A percentile compares a stretch with the other conserved stretches of the same genome.
These are phyloP conservation scores for Dothideomycetes sp. DNA, from an alignment of 2,329 filamentous ascomycete genomes.

Conservation along the genomic window DNA sequence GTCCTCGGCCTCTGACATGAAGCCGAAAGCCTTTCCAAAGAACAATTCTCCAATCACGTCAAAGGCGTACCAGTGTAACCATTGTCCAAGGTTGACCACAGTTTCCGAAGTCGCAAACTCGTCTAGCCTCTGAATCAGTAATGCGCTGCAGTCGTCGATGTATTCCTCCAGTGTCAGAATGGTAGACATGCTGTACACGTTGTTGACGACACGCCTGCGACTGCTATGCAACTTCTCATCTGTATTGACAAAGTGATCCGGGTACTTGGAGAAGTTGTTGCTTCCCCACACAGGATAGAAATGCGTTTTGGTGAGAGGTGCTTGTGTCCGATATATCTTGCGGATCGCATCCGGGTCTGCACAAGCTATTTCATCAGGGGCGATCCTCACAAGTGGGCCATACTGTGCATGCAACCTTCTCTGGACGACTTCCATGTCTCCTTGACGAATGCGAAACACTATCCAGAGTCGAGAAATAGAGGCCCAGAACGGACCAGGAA, in stretches of 20 bases:
- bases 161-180: slow-evolving; percentile 27
- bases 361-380: slow-evolving; percentile 65
- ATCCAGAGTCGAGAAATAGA: slow-evolving; percentile 37
- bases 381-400: slow-evolving; percentile 62
- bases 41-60: slow-evolving; percentile 35
- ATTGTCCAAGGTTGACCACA: slow-evolving; percentile 22
- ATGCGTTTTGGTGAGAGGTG: slow-evolving; percentile 17
- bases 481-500: slow-evolving; percentile 44
- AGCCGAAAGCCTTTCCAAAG: slow-evolving; percentile 34
- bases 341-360: slow-evolving; percentile 60
- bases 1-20: slow-evolving; percentile 16
- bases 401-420: slow-evolving; percentile 51
- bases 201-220: slow-evolving; percentile 31
- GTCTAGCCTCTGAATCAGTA: slow-evolving; percentile 21
- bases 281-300: slow-evolving; percentile 25
- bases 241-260: not conserved
- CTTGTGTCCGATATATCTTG: slow-evolving; percentile 50
- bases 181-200: slow-evolving; percentile 34
- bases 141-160: slow-evolving; percentile 20
- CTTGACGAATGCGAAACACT: slow-evolving; percentile 60
- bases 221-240: slow-evolving; percentile 33
- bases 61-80: slow-evolving; percentile 31
- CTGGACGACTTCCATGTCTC: slow-evolving; percentile 47
- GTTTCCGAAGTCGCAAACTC: slow-evolving; percentile 18
- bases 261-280: slow-evolving; percentile 27